Base-by-base conservation (phyloP, 768 basidiomycete species). In the Tulasnella sp. region DNA sequence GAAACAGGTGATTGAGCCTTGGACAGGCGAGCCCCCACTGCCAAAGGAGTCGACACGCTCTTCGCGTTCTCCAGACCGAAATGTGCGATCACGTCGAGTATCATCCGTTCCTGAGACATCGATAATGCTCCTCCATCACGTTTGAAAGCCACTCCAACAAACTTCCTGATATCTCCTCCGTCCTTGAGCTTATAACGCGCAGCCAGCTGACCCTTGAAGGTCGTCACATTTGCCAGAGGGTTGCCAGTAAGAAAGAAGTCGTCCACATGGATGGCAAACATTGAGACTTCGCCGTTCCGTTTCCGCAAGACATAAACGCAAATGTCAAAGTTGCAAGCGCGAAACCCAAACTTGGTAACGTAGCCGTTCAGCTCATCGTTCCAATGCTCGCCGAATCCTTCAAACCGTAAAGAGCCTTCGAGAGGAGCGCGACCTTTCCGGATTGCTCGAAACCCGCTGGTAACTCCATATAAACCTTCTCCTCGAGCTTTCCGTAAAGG, bases 401-500 rank as follows among this genome's bases (percentile, higher is more conserved):
- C 1, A 80, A 29, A 4, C 80, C 79, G 48, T 80, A 80, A 11
- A 80, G 70, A 13, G 57, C 44, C 37, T 75, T 75, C 46, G 44
- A 73, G 7, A 80, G 79, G 1, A 32, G 57, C 26, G 46, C 67
- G 6, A 77, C 75, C 37, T 71, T 44, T 39, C 70, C 70, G 42
- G 70, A 26, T 9, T 37, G 35, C 5, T 71, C 32, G 70, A 74
- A 15, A 46, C 79, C 79, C 26, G 13, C 6, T 5, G 79, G 79
- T 39, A 67, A 71, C 40, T 71, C 55, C 79, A 80, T 79, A 57
- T 80, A 80, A 23, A 80, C 39, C 46, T 78, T 46, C 40, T 80
- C 57, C 51, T 79, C 78, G 18, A 80, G 70, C 20, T 79, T 70
- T 29, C 79, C 78, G 67, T 80, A 73, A 23, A 80, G 78, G 73